Evolutionary conservation across 2,329 filamentous ascomycete species (phyloP).

Genomic region (Diaporthe sp.): DNA sequence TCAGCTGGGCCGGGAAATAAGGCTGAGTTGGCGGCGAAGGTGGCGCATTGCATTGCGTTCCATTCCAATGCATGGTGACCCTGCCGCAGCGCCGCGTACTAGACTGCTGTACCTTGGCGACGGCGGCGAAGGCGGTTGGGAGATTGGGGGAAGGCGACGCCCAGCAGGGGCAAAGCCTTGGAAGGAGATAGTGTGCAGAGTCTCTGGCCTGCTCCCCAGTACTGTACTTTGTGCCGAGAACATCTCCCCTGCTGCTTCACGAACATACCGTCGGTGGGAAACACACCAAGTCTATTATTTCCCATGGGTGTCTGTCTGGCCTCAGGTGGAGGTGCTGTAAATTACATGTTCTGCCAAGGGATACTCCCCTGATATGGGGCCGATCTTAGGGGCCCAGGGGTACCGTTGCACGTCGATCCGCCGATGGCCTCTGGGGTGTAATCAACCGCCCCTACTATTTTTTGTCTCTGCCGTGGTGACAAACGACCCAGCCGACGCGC

Average conservation of each 20-base stretch:
- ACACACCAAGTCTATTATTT: not conserved
- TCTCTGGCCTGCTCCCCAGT: not conserved
- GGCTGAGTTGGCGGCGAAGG: conserved; percentile 28
- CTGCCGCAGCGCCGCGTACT: conserved; percentile 13
- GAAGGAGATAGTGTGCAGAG: not conserved
- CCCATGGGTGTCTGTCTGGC: not conserved
- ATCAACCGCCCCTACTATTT: not conserved
- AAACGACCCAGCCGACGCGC: not conserved
- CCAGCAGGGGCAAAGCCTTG: not conserved
- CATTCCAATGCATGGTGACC: conserved; percentile 6
- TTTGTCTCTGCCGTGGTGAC: not conserved
- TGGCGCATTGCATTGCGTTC: conserved; percentile 27
- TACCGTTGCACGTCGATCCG: conserved; percentile 4
- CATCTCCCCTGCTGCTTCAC: not conserved
- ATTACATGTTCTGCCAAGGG: conserved; percentile 25
- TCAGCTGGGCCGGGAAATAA: conserved; percentile 8
- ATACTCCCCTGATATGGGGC: conserved; percentile 9
- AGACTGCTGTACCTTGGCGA: not conserved
- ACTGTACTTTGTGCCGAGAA: not conserved
- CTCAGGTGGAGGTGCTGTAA: conserved; percentile 23
- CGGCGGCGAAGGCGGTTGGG: conserved; percentile 3
- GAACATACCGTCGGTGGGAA: not conserved
- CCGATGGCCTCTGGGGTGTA: not conserved
- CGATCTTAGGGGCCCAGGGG: conserved; percentile 17
- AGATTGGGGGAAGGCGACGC: conserved; percentile 7